phyloP scores from a whole-genome alignment of 2,329 filamentous ascomycete species.

The Cytospora schulzeri region DNA sequence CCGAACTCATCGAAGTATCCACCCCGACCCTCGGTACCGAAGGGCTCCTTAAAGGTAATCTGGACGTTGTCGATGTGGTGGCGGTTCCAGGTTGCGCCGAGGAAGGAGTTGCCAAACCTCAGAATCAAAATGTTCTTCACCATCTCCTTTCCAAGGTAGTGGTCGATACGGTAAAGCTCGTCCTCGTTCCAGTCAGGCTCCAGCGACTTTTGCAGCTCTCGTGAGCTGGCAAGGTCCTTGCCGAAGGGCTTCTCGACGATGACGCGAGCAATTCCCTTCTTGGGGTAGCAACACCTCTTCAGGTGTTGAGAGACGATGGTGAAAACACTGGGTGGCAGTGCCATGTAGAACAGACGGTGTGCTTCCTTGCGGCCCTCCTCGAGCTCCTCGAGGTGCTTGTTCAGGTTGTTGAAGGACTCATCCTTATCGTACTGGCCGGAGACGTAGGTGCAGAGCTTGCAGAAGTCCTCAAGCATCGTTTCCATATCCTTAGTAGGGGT shows the following conservation, averaged over 20 bases:
- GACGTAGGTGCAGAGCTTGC: constrained; percentile 84
- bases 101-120: constrained; percentile 97
- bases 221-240: constrained; percentile 92
- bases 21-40: constrained; percentile 95
- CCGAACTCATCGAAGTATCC: constrained; percentile 99
- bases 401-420: constrained; percentile 85
- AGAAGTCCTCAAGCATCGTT: constrained; percentile 91
- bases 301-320: constrained; percentile 96
- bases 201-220: constrained; percentile 90
- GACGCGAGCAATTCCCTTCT: constrained; percentile 85
- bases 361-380: constrained; percentile 82
- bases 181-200: constrained; percentile 99
- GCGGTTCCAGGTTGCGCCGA: constrained; percentile 97
- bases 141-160: constrained; percentile 99
- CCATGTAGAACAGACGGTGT: constrained; percentile 99
- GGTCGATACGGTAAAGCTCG: constrained; percentile 98
- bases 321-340: constrained; percentile 95
- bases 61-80: constrained; percentile 99
- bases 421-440: constrained; percentile 98
- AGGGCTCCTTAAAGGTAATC: constrained; percentile 99
- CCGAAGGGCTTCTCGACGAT: constrained; percentile 99
- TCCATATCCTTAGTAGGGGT: constrained; percentile 96
- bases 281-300: constrained; percentile 96
- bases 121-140: constrained; percentile 99
- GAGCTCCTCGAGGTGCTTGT: constrained; percentile 81